Conservation (phyloP, 331 rosid genomes). For the Acacia pycnantha region DNA sequence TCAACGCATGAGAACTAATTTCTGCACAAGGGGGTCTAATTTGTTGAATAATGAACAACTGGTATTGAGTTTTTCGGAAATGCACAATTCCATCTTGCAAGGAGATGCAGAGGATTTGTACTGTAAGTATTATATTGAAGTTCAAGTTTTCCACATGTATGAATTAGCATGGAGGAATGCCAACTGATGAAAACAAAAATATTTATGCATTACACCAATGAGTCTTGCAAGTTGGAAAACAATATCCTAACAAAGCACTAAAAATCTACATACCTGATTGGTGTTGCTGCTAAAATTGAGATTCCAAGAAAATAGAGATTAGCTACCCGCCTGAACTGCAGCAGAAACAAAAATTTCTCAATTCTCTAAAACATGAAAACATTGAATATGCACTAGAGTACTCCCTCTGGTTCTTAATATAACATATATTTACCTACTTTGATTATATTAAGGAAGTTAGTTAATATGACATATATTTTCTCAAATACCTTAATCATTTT, state of each 20-base stretch:
- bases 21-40: background rate
- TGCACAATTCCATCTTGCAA: background rate
- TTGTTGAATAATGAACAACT: background rate
- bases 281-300: slow-evolving; percentile 89
- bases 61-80: background rate
- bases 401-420: too few relatives aligned
- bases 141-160: background rate
- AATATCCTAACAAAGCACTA: slow-evolving; percentile 8
- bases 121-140: background rate
- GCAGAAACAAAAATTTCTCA: slow-evolving; percentile 37
- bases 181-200: slow-evolving; percentile 16
- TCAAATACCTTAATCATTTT: too few relatives aligned
- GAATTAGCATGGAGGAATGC: background rate
- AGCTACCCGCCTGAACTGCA: slow-evolving; percentile 99
- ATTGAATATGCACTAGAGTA: slow-evolving; percentile 25
- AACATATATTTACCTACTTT: too few relatives aligned
- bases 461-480: too few relatives aligned
- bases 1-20: background rate
- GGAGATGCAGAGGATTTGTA: background rate
- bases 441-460: too few relatives aligned
- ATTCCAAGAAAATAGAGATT: slow-evolving; percentile 91
- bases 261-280: slow-evolving; percentile 66
- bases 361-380: slow-evolving; percentile 35
- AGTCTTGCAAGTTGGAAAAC: slow-evolving; percentile 26
- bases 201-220: background rate